Evolutionary conservation across 495 filamentous ascomycete genomes (phyloP).

Genomic region (Penicillium canariense): DNA sequence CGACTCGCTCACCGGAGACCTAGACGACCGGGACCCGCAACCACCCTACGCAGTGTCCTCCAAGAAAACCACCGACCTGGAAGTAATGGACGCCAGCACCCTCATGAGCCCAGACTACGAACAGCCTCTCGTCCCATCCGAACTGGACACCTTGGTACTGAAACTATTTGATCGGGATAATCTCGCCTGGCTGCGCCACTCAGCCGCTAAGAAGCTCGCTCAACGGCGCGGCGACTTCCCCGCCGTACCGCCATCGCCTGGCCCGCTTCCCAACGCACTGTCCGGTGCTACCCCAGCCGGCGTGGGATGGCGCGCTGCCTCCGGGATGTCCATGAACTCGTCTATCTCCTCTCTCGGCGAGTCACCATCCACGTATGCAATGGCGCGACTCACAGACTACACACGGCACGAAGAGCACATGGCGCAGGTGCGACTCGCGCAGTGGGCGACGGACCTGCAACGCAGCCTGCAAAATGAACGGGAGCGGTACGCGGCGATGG

Average conservation of each 20-base stretch:
- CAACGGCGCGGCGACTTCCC: slow-evolving; percentile 50
- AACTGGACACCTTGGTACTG: slow-evolving; percentile 67
- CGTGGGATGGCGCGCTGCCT: slow-evolving; percentile 3
- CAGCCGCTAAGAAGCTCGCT: slow-evolving; percentile 84
- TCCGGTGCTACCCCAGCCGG: slow-evolving; percentile 5
- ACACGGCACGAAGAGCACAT: slow-evolving; percentile 68
- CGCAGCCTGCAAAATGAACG: slow-evolving; percentile 79
- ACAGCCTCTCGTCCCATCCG: slow-evolving; percentile 75
- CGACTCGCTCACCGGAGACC: slow-evolving; percentile 27
- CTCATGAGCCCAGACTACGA: slow-evolving; percentile 95
- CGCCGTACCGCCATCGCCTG: slow-evolving; percentile 1
- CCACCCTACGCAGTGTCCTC: slow-evolving; percentile 81
- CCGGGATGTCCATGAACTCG: slow-evolving; percentile 22
- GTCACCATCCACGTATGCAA: slow-evolving; percentile 57
- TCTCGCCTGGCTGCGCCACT: slow-evolving; percentile 81
- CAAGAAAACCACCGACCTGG: slow-evolving; percentile 68
- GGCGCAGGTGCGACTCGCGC: slow-evolving; percentile 77
- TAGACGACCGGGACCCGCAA: slow-evolving; percentile 24
- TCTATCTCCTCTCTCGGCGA: slow-evolving; percentile 28
- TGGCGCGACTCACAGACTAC: slow-evolving; percentile 70
- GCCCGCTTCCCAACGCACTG: slow-evolving; percentile 11
- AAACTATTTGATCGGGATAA: slow-evolving; percentile 77
- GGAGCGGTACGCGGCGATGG: slow-evolving; percentile 68
- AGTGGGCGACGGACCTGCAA: slow-evolving; percentile 91
- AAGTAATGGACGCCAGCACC: slow-evolving; percentile 91